phyloP scores from a whole-genome alignment of 78 protist species.

The Speleostelium caveatum region DNA sequence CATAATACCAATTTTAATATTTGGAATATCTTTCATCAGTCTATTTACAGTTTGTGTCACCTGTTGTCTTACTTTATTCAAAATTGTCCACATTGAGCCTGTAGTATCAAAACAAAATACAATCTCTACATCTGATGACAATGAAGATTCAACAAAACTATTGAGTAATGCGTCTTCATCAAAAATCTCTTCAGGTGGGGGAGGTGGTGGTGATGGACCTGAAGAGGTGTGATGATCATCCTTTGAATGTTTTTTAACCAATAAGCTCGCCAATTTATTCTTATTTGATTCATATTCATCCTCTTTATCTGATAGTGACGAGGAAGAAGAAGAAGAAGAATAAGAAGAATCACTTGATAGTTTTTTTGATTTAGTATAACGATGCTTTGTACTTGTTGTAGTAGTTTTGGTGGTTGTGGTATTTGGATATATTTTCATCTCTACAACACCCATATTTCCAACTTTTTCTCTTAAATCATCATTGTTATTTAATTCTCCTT shows the following conservation, averaged over 20 bases:
- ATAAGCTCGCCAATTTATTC: neutral
- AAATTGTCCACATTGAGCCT: conserved; percentile 41
- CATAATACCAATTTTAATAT: conserved; percentile 80
- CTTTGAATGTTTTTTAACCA: no score
- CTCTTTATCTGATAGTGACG: neutral
- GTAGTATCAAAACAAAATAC: conserved; percentile 85
- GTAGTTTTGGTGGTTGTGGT: neutral
- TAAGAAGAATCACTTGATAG: no score
- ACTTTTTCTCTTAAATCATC: conserved; percentile 4
- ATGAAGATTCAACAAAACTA: conserved; percentile 53
- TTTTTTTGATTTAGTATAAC: no score
- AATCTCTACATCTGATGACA: conserved; percentile 77
- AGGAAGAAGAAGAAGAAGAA: neutral
- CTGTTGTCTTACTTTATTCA: conserved; percentile 45
- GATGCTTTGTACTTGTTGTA: neutral
- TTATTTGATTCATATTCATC: neutral
- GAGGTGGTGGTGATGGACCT: neutral
- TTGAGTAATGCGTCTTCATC: conserved; percentile 50
- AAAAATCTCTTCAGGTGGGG: conserved; percentile 4
- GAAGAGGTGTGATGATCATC: no score
- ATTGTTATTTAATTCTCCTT: neutral
- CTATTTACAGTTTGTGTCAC: conserved; percentile 61
- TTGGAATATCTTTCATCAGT: conserved; percentile 74
- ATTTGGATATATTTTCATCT: neutral
- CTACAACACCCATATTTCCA: conserved; percentile 1